Percentiles rank a stretch among this genome's conserved stretches.
Evolutionary conservation across 2,329 filamentous ascomycete genomes (phyloP).

Genomic region (Cercospora sojina): DNA sequence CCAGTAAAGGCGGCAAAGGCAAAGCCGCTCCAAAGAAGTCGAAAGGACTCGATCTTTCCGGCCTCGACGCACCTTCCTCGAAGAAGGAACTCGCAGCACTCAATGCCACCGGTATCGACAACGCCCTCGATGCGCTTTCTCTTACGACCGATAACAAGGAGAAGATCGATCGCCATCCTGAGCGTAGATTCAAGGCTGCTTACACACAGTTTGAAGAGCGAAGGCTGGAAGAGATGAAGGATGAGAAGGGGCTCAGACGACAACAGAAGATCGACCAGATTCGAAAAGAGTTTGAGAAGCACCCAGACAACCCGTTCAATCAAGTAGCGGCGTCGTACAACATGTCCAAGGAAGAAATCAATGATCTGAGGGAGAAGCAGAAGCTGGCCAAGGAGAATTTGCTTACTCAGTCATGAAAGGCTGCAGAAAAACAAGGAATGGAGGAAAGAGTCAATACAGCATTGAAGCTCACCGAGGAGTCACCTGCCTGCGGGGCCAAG

Average conservation of each 20-base stretch:
- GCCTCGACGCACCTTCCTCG: slow-evolving; percentile 62
- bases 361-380: slow-evolving; percentile 55
- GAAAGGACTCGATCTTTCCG: slow-evolving; percentile 70
- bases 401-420: slow-evolving; percentile 21
- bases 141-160: slow-evolving; percentile 59
- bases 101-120: slow-evolving; percentile 86
- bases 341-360: slow-evolving; percentile 73
- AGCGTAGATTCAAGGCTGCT: slow-evolving; percentile 82
- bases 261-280: slow-evolving; percentile 84
- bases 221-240: slow-evolving; percentile 78
- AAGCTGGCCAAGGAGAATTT: slow-evolving; percentile 35
- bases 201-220: slow-evolving; percentile 79
- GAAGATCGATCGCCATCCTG: slow-evolving; percentile 85
- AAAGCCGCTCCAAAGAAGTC: slow-evolving; percentile 62
- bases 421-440: not conserved
- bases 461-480: not conserved
- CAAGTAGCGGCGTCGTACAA: slow-evolving; percentile 76
- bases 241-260: slow-evolving; percentile 75
- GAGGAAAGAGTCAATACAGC: not conserved
- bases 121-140: slow-evolving; percentile 82
- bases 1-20: slow-evolving; percentile 63
- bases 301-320: slow-evolving; percentile 93
- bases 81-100: slow-evolving; percentile 58
- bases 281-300: slow-evolving; percentile 90
- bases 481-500: not conserved